Evolutionary conservation across 306 rosid genomes (phyloP), one percentile per base, ranked within the genome.

Genomic region (Quercus variabilis): DNA sequence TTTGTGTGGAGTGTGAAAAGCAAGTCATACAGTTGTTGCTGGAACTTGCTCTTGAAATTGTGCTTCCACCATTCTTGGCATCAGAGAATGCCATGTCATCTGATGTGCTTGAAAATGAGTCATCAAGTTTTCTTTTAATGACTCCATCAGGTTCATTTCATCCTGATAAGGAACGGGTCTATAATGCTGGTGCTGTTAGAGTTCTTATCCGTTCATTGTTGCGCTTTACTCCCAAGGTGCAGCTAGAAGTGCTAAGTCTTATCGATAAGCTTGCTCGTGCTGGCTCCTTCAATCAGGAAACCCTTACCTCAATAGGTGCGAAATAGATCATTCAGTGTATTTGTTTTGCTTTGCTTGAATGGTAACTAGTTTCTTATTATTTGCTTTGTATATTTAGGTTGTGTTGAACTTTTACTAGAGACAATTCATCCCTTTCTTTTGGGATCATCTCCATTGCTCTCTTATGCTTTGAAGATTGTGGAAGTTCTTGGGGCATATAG

Each of bases 401-500:
- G 98, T 76, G 94, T 96, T 69, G 98, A 93, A 83, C 97, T 93
- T 86, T 77, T 96, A 78, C 79, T 96, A 88, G 98, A 96, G 84
- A 93, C 89, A 59, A 88, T 93, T 88, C 92, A 87, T 63, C 99
- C 99, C 74, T 93, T 96, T 85, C 93, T 93, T 81, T 41, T 87
- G 83, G 92, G 94, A 33, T 90, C 98, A 14, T 96, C 99, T 83
- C 90, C 96, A 71, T 82, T 96, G 76, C 97, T 93, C 57, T 87
- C 97, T 60, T 76, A 88, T 88, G 89, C 97, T 69, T 83, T 96
- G 86, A 90, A 89, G 89, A 88, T 90, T 87, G 97, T 93, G 74
- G 93, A 96, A 88, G 91, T 90, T 73, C 99, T 96, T 77, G 99
- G 98, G 78, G 91, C 96, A 85, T 96, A 93, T 87, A 90, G 99